A percentile compares a stretch with the other conserved stretches of the same genome.
These are phyloP conservation scores for Miscanthus lutarioriparius DNA, from an alignment of 176 grass and related monocot species.

Conservation along the genomic window DNA sequence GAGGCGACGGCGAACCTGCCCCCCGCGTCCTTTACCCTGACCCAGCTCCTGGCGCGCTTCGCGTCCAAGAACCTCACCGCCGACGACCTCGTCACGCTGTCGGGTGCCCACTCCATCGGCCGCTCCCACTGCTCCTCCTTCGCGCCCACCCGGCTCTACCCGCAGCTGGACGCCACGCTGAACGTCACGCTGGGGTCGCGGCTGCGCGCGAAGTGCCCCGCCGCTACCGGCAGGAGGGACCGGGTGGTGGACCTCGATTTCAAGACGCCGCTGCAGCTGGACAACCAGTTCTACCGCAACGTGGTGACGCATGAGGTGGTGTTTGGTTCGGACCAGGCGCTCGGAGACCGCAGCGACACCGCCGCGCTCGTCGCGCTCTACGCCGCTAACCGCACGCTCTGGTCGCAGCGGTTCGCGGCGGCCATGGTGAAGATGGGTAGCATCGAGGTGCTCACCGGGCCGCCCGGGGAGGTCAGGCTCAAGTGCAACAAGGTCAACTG, in stretches of 20 bases:
- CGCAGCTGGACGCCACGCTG: not conserved
- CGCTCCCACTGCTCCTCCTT: constrained; percentile 64
- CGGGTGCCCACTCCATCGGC: constrained; percentile 67
- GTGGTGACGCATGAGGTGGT: constrained; percentile 41
- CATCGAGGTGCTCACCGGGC: constrained; percentile 52
- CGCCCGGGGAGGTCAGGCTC: constrained; percentile 45
- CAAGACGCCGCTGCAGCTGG: constrained; percentile 44
- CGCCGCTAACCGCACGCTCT: constrained; percentile 32
- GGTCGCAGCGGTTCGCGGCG: constrained; percentile 41
- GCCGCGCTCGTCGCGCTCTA: constrained; percentile 38
- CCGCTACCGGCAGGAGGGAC: not conserved
- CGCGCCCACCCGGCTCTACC: constrained; percentile 35
- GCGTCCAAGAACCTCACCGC: constrained; percentile 54
- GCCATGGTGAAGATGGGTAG: constrained; percentile 64
- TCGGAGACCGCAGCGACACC: constrained; percentile 24
- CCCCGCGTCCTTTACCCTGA: constrained; percentile 15
- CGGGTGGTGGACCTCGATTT: constrained; percentile 36
- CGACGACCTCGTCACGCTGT: constrained; percentile 59
- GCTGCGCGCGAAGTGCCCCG: constrained; percentile 30
- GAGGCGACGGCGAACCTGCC: constrained; percentile 52
- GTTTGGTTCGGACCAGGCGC: constrained; percentile 47
- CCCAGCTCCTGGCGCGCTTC: constrained; percentile 41
- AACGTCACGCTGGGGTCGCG: not conserved
- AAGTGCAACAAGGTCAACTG: constrained; percentile 48
- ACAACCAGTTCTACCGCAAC: constrained; percentile 53